Percentiles rank a stretch among this genome's conserved stretches.
Evolutionary conservation across 306 rosid genomes (phyloP).

Genomic region (Quercus mongolica): DNA sequence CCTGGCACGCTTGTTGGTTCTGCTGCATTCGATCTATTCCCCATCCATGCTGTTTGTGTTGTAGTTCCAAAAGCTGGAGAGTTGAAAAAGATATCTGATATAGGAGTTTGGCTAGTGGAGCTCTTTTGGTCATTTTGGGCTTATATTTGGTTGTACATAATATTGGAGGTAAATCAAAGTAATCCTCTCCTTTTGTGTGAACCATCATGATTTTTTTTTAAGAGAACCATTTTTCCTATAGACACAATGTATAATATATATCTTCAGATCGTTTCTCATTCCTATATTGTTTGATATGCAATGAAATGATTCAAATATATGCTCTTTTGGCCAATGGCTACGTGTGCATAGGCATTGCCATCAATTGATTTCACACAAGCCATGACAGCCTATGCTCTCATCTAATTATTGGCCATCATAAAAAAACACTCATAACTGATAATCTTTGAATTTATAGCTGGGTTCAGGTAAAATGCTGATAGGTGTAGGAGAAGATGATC

Average conservation of each 20-base stretch:
- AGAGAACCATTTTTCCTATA: neutral
- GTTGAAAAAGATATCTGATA: constrained; percentile 83
- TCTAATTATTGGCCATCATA: constrained; percentile 14
- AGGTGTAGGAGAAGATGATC: constrained; percentile 9
- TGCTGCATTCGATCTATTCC: constrained; percentile 97
- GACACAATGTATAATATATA: neutral
- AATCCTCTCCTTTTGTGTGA: constrained; percentile 9
- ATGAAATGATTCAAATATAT: constrained; percentile 1
- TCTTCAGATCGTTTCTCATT: neutral
- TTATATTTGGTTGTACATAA: constrained; percentile 88
- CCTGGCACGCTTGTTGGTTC: constrained; percentile 99
- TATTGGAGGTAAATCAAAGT: constrained; percentile 65
- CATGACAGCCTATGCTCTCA: constrained; percentile 6
- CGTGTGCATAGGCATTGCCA: constrained; percentile 16
- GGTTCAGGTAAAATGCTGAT: neutral
- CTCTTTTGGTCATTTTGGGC: constrained; percentile 99
- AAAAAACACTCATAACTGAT: neutral
- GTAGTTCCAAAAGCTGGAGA: constrained; percentile 86
- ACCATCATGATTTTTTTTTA: neutral
- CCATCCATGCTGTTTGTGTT: constrained; percentile 93
- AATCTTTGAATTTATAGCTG: constrained; percentile 13
- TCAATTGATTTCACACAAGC: constrained; percentile 6
- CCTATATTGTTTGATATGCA: neutral
- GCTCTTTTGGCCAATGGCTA: constrained; percentile 10
- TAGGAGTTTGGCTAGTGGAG: constrained; percentile 97